Evolutionary conservation across 1,284 basidiomycete genomes (phyloP), one percentile per base, ranked within the genome.

Genomic region (Hortiboletus rubellus): DNA sequence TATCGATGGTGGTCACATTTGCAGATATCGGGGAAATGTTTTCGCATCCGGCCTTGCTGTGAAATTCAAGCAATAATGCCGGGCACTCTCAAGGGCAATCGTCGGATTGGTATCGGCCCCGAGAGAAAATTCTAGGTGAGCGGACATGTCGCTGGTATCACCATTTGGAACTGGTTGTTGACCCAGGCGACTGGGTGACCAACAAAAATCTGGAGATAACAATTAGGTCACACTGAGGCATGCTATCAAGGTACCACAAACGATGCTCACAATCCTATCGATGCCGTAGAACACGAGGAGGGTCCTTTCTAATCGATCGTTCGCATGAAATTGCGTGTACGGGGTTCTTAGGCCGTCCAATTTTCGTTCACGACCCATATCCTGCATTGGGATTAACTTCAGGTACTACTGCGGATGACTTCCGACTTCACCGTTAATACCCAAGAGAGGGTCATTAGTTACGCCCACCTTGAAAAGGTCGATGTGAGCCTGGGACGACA

Each of bases 251-350:
- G 55, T 46, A 38, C 36, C 37, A 60, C 69, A 27, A 40, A 74
- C 74, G 51, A 85, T 81, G 51, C 82, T 83, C 10, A 82, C 81
- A 49, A 85, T 74, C 0, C 82, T 84, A 65, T 86, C 83, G 38
- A 86, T 74, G 4, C 83, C 84, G 51, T 83, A 79, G 65, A 86
- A 85, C 15, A 84, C 77, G n/a, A 86, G 72, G 30, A 84, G 67
- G 2, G 77, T 73, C 52, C 73, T 73, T 27, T 73, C 67, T 9
- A 66, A 58, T 8, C 62, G 40, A 15, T 62, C 50, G 36, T 66
- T 42, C 27, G 64, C 63, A 33, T 69, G 15, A 17, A 53, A 52
- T 54, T 67, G 54, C 42, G 72, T 66, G 50, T 83, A 75, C 6
- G 82, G 79, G 1, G 73, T 63, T 36, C 36, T 58, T 82, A 79